Conservation (phyloP, 331 rosid species). For the Pyrus hybrid region DNA sequence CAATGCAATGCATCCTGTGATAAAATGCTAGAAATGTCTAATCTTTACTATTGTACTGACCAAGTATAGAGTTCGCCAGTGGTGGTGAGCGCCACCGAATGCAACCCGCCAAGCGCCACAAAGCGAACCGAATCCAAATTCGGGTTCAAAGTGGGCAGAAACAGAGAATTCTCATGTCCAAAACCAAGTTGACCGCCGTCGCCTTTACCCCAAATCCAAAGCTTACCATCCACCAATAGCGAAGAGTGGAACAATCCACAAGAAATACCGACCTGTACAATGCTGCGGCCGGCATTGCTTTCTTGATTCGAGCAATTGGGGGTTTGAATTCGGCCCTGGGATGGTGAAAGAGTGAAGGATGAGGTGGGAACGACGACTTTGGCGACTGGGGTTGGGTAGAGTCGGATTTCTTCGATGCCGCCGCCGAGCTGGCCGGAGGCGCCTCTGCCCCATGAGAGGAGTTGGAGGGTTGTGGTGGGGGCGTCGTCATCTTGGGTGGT, state of each 20-base stretch:
- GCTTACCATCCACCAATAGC: constrained; percentile 45
- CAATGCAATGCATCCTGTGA: neutral
- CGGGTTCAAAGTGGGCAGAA: constrained; percentile 68
- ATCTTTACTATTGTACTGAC: constrained; percentile 38
- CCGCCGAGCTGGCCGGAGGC: constrained; percentile 98
- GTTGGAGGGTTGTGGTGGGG: constrained; percentile 37
- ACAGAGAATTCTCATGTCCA: constrained; percentile 68
- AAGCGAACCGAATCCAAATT: constrained; percentile 43
- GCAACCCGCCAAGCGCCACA: constrained; percentile 74
- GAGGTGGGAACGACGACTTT: constrained; percentile 45
- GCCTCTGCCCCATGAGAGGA: constrained; percentile 91
- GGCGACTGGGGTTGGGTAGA: constrained; percentile 78
- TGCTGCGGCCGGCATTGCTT: neutral
- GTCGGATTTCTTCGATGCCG: constrained; percentile 72
- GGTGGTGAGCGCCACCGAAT: constrained; percentile 58
- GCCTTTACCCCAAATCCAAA: constrained; percentile 97
- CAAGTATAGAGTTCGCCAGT: constrained; percentile 76
- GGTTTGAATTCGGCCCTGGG: constrained; percentile 38
- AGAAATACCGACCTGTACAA: constrained; percentile 56
- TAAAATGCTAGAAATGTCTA: neutral
- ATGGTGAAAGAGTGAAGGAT: constrained; percentile 40
- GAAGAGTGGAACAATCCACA: constrained; percentile 93
- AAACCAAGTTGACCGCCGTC: constrained; percentile 89
- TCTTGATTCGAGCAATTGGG: neutral
- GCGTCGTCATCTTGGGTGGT: constrained; percentile 11